Percentiles rank a stretch among this genome's conserved stretches.
Evolutionary conservation across 2,329 filamentous ascomycete genomes (phyloP).

Genomic region (Calonectria pteridis): DNA sequence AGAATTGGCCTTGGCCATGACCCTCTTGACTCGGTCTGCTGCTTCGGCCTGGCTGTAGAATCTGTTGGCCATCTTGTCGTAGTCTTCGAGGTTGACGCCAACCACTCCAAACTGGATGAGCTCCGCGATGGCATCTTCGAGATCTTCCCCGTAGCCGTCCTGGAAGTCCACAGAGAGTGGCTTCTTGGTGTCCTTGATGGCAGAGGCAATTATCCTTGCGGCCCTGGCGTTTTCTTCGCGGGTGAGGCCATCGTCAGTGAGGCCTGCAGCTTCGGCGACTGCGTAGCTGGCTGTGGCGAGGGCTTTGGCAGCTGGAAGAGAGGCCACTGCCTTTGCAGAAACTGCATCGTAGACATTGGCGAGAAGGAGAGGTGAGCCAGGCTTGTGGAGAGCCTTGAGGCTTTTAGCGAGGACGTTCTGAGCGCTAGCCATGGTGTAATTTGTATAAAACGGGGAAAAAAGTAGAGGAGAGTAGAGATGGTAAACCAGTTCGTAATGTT

Average conservation of each 20-base stretch:
- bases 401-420: background rate
- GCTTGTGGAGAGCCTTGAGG: conserved; percentile 1
- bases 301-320: background rate
- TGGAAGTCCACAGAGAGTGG: conserved; percentile 7
- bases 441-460: background rate
- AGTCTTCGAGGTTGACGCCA: conserved; percentile 6
- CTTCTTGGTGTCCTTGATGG: background rate
- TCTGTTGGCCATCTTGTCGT: background rate
- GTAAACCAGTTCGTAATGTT: too few relatives aligned
- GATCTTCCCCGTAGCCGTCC: background rate
- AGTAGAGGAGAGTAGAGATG: background rate
- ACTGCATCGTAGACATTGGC: conserved; percentile 5
- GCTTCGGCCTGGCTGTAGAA: background rate
- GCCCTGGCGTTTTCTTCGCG: background rate
- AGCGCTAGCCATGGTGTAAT: background rate
- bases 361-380: background rate
- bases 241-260: background rate
- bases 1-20: background rate
- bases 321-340: background rate
- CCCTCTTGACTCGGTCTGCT: background rate
- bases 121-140: conserved; percentile 6
- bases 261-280: background rate
- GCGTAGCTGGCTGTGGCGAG: conserved; percentile 4
- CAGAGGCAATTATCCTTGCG: background rate
- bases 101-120: background rate